These are phyloP conservation scores for Podaxis sp. DNA, from an alignment of 768 basidiomycete genomes.

Conservation along the genomic window DNA sequence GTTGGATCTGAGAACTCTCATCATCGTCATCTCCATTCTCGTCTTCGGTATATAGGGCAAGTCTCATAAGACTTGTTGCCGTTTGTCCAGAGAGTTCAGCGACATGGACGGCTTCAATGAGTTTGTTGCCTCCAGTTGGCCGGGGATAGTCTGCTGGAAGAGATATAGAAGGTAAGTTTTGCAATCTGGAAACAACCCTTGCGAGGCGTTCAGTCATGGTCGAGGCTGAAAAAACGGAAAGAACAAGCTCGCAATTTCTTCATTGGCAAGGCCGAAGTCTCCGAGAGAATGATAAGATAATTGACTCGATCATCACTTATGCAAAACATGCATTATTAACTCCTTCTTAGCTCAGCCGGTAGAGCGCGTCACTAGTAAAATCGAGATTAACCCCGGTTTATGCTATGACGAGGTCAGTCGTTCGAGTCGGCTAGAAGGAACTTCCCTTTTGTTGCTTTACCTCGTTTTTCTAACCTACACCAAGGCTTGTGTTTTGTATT, in stretches of 20 bases:
- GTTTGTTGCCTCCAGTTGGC: constrained; percentile 62
- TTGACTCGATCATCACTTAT: constrained; percentile 9
- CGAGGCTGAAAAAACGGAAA: not conserved
- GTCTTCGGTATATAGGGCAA: constrained; percentile 68
- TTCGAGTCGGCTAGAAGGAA: constrained; percentile 51
- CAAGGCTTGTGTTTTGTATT: too few relatives aligned
- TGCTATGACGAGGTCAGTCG: constrained; percentile 61
- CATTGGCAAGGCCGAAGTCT: not conserved
- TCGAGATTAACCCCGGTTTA: too few relatives aligned
- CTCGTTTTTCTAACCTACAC: too few relatives aligned
- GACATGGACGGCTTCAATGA: constrained; percentile 81
- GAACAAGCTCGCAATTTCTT: not conserved
- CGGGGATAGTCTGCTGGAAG: constrained; percentile 96
- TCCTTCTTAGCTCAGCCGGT: constrained; percentile 25
- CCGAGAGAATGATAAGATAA: constrained; percentile 9
- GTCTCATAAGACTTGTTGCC: constrained; percentile 74
- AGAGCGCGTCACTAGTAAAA: constrained; percentile 67
- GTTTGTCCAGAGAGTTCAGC: constrained; percentile 71
- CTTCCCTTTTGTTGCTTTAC: too few relatives aligned
- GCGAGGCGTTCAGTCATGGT: constrained; percentile 45
- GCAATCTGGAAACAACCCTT: constrained; percentile 61
- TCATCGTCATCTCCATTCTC: constrained; percentile 48
- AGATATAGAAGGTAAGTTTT: constrained; percentile 83
- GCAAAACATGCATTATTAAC: too few relatives aligned
- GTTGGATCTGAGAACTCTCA: constrained; percentile 27